A percentile compares a stretch with the other conserved stretches of the same genome.
phyloP scores from a whole-genome alignment of 2,329 filamentous ascomycete genomes.

The Pseudogymnoascus sp. region DNA sequence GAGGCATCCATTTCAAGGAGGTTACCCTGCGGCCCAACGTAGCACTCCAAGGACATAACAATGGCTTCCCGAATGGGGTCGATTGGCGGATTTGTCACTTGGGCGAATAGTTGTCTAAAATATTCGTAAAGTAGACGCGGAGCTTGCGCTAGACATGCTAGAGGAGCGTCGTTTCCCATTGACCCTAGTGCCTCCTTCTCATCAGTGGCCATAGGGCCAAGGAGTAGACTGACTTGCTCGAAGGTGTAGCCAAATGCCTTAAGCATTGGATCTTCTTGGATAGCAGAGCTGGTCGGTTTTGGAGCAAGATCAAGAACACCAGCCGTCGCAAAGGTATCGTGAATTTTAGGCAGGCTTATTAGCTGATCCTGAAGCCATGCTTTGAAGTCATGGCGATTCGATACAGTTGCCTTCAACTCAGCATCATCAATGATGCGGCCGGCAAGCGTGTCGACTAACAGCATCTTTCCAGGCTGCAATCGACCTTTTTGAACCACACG shows the following conservation, averaged over 20 bases:
- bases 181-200: constrained; percentile 96
- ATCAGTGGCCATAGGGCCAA: constrained; percentile 93
- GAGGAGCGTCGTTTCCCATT: constrained; percentile 94
- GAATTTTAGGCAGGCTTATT: constrained; percentile 70
- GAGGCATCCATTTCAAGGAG: constrained; percentile 86
- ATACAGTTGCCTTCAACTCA: constrained; percentile 83
- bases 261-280: constrained; percentile 80
- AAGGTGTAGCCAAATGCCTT: constrained; percentile 90
- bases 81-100: constrained; percentile 96
- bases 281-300: constrained; percentile 58
- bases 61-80: constrained; percentile 96
- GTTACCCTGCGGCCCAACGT: constrained; percentile 93
- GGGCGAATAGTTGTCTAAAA: constrained; percentile 94
- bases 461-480: constrained; percentile 90
- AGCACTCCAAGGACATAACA: constrained; percentile 96
- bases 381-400: constrained; percentile 81
- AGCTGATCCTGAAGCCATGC: constrained; percentile 83
- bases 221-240: constrained; percentile 85
- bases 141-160: constrained; percentile 85
- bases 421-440: constrained; percentile 92
- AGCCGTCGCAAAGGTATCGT: constrained; percentile 53
- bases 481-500: constrained; percentile 86
- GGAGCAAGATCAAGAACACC: constrained; percentile 57
- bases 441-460: constrained; percentile 84
- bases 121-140: constrained; percentile 90